A percentile compares a stretch with the other conserved stretches of the same genome.
These are phyloP conservation scores for Talaromyces sp. DNA, from an alignment of 2,329 filamentous ascomycete genomes.

Conservation along the genomic window DNA sequence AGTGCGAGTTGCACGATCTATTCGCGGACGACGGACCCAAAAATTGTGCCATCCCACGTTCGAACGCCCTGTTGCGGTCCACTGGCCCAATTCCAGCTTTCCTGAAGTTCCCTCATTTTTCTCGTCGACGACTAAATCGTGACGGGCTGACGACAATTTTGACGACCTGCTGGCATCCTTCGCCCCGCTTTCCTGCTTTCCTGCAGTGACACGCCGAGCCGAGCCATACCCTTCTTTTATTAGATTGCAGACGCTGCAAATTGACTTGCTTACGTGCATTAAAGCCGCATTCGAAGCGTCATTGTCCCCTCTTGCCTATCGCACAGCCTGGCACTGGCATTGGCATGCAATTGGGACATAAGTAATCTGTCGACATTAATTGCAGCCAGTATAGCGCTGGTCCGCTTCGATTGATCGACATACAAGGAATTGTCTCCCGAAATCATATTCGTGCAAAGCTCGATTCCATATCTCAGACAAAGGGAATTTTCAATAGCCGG, in stretches of 20 bases:
- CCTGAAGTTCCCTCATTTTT: neutral
- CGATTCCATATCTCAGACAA: neutral
- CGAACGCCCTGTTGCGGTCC: neutral
- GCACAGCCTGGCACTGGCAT: conserved; percentile 1
- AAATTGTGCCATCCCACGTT: conserved; percentile 1
- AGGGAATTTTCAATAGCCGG: neutral
- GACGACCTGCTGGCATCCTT: neutral
- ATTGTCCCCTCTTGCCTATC: conserved; percentile 15
- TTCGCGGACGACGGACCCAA: neutral
- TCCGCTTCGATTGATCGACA: conserved; percentile 21
- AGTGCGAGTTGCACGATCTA: neutral
- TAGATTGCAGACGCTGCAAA: conserved; percentile 15
- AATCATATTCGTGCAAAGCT: neutral
- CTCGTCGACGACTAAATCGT: neutral
- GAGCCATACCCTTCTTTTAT: conserved; percentile 10
- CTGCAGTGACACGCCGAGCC: conserved; percentile 8
- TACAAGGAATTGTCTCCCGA: conserved; percentile 14
- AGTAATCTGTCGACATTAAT: conserved; percentile 12
- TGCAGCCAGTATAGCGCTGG: conserved; percentile 18
- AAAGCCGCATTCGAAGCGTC: conserved; percentile 18
- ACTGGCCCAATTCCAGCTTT: neutral
- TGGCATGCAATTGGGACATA: neutral
- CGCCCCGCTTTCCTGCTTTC: conserved; percentile 9
- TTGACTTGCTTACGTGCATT: conserved; percentile 21
- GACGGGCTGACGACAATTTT: conserved; percentile 6